Evolutionary conservation across 257 asterid genomes (phyloP).

Genomic region (Mentha longifolia): DNA sequence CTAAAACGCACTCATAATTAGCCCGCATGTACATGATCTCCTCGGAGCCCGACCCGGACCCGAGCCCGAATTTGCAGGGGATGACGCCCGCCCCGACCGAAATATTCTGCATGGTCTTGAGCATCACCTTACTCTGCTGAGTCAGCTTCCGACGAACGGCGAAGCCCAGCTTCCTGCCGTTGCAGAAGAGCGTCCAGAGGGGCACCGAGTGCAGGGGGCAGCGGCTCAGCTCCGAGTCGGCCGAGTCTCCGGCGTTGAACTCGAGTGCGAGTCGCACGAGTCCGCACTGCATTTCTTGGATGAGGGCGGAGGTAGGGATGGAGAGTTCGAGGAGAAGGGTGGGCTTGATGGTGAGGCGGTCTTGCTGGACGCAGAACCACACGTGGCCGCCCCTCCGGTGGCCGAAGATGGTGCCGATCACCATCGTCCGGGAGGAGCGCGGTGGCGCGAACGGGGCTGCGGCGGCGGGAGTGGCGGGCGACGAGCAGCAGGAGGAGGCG

Average conservation of each 20-base stretch:
- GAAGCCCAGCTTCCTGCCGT: constrained; percentile 80
- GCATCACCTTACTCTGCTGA: constrained; percentile 56
- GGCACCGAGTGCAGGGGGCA: constrained; percentile 82
- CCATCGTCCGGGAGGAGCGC: constrained; percentile 86
- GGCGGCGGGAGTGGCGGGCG: constrained; percentile 40
- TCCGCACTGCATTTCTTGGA: constrained; percentile 85
- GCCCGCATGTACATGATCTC: constrained; percentile 97
- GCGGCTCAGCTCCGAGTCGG: constrained; percentile 57
- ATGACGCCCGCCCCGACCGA: constrained; percentile 95
- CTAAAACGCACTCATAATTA: constrained; percentile 77
- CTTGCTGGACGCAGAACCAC: constrained; percentile 90
- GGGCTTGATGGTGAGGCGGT: constrained; percentile 67
- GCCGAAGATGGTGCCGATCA: constrained; percentile 91
- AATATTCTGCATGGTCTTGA: constrained; percentile 76
- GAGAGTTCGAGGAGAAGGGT: constrained; percentile 83
- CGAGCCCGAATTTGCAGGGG: constrained; percentile 61
- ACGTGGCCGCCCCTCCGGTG: constrained; percentile 83
- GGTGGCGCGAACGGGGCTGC: constrained; percentile 46
- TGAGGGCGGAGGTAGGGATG: constrained; percentile 71
- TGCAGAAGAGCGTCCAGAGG: constrained; percentile 82
- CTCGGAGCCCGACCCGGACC: constrained; percentile 58
- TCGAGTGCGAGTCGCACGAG: constrained; percentile 84
- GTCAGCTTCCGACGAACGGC: constrained; percentile 69
- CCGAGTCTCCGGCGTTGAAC: constrained; percentile 59
- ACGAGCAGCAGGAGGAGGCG: constrained; percentile 48